Evolutionary conservation across 768 basidiomycete genomes (phyloP).

Genomic region (Leucogyrophana mollusca): DNA sequence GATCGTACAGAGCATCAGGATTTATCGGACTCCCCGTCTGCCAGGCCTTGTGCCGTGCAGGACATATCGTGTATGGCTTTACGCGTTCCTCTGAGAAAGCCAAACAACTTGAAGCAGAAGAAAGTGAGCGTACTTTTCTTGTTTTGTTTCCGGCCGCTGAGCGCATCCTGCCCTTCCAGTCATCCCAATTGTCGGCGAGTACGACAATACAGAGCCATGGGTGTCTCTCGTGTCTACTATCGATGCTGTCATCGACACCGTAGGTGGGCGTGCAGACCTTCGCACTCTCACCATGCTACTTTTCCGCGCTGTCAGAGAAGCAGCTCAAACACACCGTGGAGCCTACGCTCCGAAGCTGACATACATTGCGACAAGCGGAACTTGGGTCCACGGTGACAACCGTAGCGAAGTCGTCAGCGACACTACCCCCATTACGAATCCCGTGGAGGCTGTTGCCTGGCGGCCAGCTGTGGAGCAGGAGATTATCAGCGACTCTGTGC

Average conservation of each 20-base stretch:
- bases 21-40: slow-evolving; percentile 43
- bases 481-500: slow-evolving; percentile 22
- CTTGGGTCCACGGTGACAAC: slow-evolving; percentile 43
- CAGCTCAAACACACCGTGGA: slow-evolving; percentile 25
- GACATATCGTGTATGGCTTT: slow-evolving; percentile 45
- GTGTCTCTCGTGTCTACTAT: slow-evolving; percentile 24
- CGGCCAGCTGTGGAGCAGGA: slow-evolving; percentile 32
- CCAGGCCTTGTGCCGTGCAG: slow-evolving; percentile 43
- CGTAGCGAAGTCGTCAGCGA: slow-evolving; percentile 31
- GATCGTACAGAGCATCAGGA: slow-evolving; percentile 36
- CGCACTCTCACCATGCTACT: slow-evolving; percentile 18
- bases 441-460: slow-evolving; percentile 30
- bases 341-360: slow-evolving; percentile 34
- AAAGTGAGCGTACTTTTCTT: slow-evolving; percentile 29
- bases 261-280: slow-evolving; percentile 20
- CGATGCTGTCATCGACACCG: slow-evolving; percentile 34
- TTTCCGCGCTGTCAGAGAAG: slow-evolving; percentile 22
- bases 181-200: slow-evolving; percentile 34
- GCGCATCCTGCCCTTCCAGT: slow-evolving; percentile 25
- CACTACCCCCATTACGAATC: slow-evolving; percentile 28
- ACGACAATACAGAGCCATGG: slow-evolving; percentile 22
- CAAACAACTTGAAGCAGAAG: slow-evolving; percentile 34
- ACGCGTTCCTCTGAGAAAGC: slow-evolving; percentile 38
- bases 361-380: slow-evolving; percentile 46
- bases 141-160: not conserved